These are phyloP conservation scores for Glycine tomentella DNA, from an alignment of 306 rosid genomes.

Conservation along the genomic window DNA sequence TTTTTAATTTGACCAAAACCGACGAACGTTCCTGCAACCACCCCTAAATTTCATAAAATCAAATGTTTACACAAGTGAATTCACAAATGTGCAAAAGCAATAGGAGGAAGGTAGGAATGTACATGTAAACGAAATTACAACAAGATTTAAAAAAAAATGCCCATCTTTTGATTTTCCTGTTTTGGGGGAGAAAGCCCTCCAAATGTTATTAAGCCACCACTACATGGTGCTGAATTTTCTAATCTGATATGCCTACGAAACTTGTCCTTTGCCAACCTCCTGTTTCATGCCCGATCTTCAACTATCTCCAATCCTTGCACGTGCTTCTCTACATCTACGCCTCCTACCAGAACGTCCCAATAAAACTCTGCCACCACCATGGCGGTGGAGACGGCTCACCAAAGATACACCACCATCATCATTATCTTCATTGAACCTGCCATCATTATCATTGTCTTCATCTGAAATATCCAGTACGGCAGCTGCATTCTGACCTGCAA, in stretches of 20 bases:
- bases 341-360: slow-evolving; percentile 87
- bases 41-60: slow-evolving; percentile 20
- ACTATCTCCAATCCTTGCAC: slow-evolving; percentile 46
- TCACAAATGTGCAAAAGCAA: slow-evolving; percentile 53
- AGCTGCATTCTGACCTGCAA: slow-evolving; percentile 52
- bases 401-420: slow-evolving; percentile 70
- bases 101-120: slow-evolving; percentile 67
- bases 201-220: slow-evolving; percentile 58
- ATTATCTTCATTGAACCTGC: slow-evolving; percentile 44
- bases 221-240: slow-evolving; percentile 52
- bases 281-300: slow-evolving; percentile 40
- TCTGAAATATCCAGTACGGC: slow-evolving; percentile 60
- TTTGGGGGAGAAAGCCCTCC: slow-evolving; percentile 53
- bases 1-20: too few species aligned
- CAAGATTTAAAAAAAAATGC: slow-evolving; percentile 43
- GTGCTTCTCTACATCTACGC: slow-evolving; percentile 72
- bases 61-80: slow-evolving; percentile 52
- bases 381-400: slow-evolving; percentile 78
- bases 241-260: slow-evolving; percentile 58
- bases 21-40: too few species aligned
- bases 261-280: slow-evolving; percentile 71
- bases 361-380: slow-evolving; percentile 70
- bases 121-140: slow-evolving; percentile 60
- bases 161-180: slow-evolving; percentile 57
- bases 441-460: slow-evolving; percentile 59